Evolutionary conservation across 1,139 yeast genomes (phyloP).

Genomic region (Casaregolazyma lundiana): DNA sequence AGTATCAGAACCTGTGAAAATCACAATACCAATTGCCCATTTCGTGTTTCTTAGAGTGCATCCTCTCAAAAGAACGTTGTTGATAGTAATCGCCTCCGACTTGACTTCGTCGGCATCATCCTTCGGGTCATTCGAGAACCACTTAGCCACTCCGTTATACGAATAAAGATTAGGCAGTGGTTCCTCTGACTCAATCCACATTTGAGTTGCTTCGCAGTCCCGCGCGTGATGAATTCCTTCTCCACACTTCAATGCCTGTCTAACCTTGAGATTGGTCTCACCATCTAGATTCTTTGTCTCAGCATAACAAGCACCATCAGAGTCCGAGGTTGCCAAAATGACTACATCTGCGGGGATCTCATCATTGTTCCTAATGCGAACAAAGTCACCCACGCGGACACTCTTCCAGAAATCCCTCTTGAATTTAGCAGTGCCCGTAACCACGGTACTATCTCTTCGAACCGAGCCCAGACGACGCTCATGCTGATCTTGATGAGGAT

Average conservation of each 20-base stretch:
- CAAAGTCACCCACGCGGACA: conserved; percentile 82
- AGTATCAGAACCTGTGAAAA: conserved; percentile 86
- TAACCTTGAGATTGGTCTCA: conserved; percentile 85
- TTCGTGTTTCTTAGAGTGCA: conserved; percentile 81
- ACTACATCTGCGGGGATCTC: conserved; percentile 92
- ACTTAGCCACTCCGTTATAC: conserved; percentile 81
- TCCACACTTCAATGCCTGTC: conserved; percentile 70
- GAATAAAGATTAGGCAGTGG: conserved; percentile 80
- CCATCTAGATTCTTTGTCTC: conserved; percentile 97
- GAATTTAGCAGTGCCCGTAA: conserved; percentile 46
- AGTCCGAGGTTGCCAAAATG: conserved; percentile 73
- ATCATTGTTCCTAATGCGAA: conserved; percentile 79
- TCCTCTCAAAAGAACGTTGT: conserved; percentile 82
- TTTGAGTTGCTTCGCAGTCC: conserved; percentile 69
- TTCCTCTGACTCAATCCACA: conserved; percentile 87
- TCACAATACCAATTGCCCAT: conserved; percentile 87
- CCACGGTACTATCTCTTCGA: conserved; percentile 31
- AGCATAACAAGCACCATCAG: conserved; percentile 86
- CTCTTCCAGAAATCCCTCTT: conserved; percentile 80
- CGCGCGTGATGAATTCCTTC: conserved; percentile 56
- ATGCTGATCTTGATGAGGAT: conserved; percentile 1
- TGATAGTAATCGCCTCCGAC: conserved; percentile 70
- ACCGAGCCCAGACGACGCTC: conserved; percentile 23
- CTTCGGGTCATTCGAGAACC: conserved; percentile 32
- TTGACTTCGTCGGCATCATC: conserved; percentile 22